Conservation (phyloP, 139 green algal species). For the Edaphochlamys debaryana region DNA sequence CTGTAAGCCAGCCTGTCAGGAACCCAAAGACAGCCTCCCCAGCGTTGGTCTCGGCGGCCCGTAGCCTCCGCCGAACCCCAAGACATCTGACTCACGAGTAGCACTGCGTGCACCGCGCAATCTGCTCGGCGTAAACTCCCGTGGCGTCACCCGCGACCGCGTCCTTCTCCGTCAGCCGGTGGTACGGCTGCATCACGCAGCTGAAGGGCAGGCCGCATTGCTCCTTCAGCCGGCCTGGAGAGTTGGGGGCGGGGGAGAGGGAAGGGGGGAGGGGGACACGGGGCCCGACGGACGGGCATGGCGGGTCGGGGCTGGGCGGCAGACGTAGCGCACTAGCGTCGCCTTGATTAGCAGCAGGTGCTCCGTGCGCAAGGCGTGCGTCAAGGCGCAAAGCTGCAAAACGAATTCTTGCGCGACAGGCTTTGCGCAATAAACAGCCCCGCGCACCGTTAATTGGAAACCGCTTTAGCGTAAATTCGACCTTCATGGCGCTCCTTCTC, state of each 20-base stretch:
- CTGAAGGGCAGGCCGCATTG: slow-evolving; percentile 75
- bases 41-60: no score
- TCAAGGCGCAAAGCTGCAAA: no score
- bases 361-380: no score
- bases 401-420: no score
- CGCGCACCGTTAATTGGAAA: slow-evolving; percentile 49
- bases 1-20: no score
- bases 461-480: slow-evolving; percentile 44
- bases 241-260: not conserved
- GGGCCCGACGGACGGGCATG: no score
- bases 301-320: not conserved
- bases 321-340: no score
- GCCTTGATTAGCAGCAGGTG: no score
- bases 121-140: not conserved
- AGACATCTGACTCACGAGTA: slow-evolving; percentile 68
- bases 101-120: slow-evolving; percentile 74
- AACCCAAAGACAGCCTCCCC: no score
- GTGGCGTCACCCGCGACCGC: not conserved
- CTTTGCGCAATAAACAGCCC: no score
- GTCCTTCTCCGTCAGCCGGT: slow-evolving; percentile 13
- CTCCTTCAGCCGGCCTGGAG: slow-evolving; percentile 71
- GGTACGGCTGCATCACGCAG: slow-evolving; percentile 52
- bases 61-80: no score
- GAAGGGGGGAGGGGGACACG: not conserved
- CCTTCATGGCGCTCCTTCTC: no score